These are phyloP conservation scores for Boletus sp. DNA, from an alignment of 1,284 basidiomycete species.

Conservation along the genomic window DNA sequence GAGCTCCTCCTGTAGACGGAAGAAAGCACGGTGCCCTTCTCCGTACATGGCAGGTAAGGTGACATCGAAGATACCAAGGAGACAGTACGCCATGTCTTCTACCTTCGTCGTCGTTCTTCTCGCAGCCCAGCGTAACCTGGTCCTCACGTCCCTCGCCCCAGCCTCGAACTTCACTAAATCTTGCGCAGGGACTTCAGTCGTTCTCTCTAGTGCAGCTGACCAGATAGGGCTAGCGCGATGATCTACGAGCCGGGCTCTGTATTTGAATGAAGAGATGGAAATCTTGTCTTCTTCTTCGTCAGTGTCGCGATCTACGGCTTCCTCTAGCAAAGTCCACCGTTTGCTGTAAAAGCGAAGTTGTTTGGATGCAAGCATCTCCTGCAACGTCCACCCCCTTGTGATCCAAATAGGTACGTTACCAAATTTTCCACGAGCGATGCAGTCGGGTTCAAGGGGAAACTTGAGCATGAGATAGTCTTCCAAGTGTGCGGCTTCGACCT, in stretches of 20 bases:
- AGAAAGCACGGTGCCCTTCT: conserved; percentile 31
- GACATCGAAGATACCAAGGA: conserved; percentile 35
- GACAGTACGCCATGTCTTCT: conserved; percentile 34
- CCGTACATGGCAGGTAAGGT: conserved; percentile 29
- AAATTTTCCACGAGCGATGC: conserved; percentile 6
- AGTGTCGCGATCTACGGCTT: conserved; percentile 22
- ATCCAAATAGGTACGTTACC: conserved; percentile 23
- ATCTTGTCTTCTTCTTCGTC: conserved; percentile 22
- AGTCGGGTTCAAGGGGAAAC: conserved; percentile 9
- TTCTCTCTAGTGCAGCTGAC: conserved; percentile 9
- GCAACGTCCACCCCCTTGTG: conserved; percentile 36
- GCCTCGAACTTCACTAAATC: conserved; percentile 22
- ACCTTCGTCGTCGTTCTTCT: conserved; percentile 27
- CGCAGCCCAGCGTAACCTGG: conserved; percentile 30
- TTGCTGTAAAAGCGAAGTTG: conserved; percentile 34
- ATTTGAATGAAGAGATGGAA: conserved; percentile 24
- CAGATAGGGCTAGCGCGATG: conserved; percentile 23
- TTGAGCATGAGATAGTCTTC: not conserved
- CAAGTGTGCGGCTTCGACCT: conserved; percentile 7
- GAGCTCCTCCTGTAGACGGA: conserved; percentile 35
- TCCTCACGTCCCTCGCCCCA: conserved; percentile 23
- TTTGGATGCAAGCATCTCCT: conserved; percentile 33
- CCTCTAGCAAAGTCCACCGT: conserved; percentile 30
- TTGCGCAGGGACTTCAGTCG: conserved; percentile 18
- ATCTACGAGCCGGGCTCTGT: conserved; percentile 27